Evolutionary conservation across 208 protist genomes (phyloP), one percentile per base, ranked within the genome.

Genomic region (Leishmania tarentolae): DNA sequence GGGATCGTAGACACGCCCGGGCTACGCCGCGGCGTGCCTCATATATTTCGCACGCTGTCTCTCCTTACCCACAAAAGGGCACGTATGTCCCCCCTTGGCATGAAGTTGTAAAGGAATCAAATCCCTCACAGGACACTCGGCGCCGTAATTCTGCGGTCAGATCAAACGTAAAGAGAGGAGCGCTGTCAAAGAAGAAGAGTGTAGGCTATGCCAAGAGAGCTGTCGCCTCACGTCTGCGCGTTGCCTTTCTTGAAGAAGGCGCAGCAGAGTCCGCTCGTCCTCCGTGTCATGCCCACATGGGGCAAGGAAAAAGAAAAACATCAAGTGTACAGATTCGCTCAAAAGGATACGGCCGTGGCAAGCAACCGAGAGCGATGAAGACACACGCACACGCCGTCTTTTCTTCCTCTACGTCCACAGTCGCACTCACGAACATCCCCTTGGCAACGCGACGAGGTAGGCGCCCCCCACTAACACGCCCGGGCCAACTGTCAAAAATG

Each of bases 401-500:
- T 24, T 24, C 42, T 72, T 72, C 40, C 24, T n/a, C 21, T 6
- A 72, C 66, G 35, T 47, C 21, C 9, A 75, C 70, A 57, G 42
- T 24, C 70, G 11, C 24, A 75, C 46, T 57, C 31, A 8, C 70
- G 70, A 24, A n/a, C 66, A 46, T n/a, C 13, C 19, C 19, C 37
- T 9, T 3, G 3, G 21, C 5, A 44, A 19, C 31, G 40, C 40
- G 35, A 13, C 44, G 46, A 6, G 40, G 40, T 50, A 21, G 21
- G 66, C 24, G 40, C 13, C 35, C 9, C 21, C 9, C 35, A 9
- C n/a, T n/a, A n/a, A n/a, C 66, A 31, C 21, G 11, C 2, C 31
- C 50, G 42, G 86, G 74, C 19, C 75, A 65, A 11, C 66, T 40
- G 28, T 72, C 66, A 72, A 50, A 50, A 57, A 7, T 44, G 69